phyloP scores from a whole-genome alignment of 2,329 filamentous ascomycete genomes.

The Pyricularia pennisetigena region DNA sequence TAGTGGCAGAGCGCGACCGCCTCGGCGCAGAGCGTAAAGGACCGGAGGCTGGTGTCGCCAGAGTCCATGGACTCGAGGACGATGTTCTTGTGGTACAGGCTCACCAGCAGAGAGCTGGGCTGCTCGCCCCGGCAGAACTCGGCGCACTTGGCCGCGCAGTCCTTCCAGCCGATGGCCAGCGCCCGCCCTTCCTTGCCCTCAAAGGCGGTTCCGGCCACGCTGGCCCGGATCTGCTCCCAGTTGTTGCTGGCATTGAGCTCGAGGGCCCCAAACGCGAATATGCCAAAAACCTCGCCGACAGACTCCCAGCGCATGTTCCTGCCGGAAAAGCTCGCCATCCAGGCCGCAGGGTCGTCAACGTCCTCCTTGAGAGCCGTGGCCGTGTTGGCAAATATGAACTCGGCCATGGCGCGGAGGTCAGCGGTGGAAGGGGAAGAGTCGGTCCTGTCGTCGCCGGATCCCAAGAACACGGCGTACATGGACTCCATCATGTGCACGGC shows the following conservation, averaged over 20 bases:
- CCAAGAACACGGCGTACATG: not conserved
- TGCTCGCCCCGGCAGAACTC: slow-evolving; percentile 2
- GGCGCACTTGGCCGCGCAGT: slow-evolving; percentile 3
- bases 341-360: slow-evolving; percentile 1
- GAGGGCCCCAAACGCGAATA: not conserved
- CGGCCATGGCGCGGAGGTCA: slow-evolving; percentile 1
- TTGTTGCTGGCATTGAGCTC: not conserved
- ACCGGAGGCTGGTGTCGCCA: slow-evolving; percentile 2
- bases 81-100: not conserved
- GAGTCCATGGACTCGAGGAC: slow-evolving; percentile 3
- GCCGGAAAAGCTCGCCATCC: slow-evolving; percentile 4
- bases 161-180: not conserved
- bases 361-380: not conserved
- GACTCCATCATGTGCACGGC: not conserved
- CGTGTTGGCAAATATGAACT: slow-evolving; percentile 1
- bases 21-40: not conserved
- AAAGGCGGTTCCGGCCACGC: not conserved
- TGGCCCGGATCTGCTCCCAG: not conserved
- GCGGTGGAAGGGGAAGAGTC: not conserved
- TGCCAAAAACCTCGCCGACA: slow-evolving; percentile 1
- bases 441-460: not conserved
- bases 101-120: slow-evolving; percentile 1
- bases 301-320: slow-evolving; percentile 3
- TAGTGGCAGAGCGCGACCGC: not conserved
- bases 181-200: not conserved